Percentiles rank a stretch among this genome's conserved stretches.
phyloP scores from a whole-genome alignment of 768 basidiomycete species.

The Lactarius hatsudake region DNA sequence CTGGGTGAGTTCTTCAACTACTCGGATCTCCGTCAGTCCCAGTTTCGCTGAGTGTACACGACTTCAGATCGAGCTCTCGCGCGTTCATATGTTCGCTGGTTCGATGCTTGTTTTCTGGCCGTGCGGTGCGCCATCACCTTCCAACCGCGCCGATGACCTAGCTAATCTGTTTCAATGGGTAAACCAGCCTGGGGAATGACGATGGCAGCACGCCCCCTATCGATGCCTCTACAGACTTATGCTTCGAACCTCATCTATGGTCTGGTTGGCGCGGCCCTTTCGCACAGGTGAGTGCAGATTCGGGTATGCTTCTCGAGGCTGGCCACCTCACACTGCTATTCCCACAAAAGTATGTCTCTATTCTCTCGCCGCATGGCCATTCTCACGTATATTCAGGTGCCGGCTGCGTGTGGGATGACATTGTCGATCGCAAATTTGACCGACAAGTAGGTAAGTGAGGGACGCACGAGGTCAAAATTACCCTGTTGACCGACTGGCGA shows the following conservation, averaged over 20 bases:
- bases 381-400: not conserved
- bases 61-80: slow-evolving; percentile 19
- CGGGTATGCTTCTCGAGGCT: not conserved
- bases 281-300: not conserved
- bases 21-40: not conserved
- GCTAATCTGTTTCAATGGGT: not conserved
- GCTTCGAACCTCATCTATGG: slow-evolving; percentile 6
- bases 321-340: not conserved
- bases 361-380: not conserved
- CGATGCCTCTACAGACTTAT: slow-evolving; percentile 15
- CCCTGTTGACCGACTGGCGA: not conserved
- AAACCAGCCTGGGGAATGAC: slow-evolving; percentile 27
- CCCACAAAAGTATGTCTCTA: not conserved
- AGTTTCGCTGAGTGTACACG: not conserved
- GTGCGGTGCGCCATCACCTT: slow-evolving; percentile 11
- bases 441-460: slow-evolving; percentile 22
- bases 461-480: not conserved
- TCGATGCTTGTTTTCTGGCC: slow-evolving; percentile 30
- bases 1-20: not conserved
- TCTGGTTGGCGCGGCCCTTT: slow-evolving; percentile 7
- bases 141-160: no score
- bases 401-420: slow-evolving; percentile 23
- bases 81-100: slow-evolving; percentile 31
- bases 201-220: slow-evolving; percentile 27
- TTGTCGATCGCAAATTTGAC: slow-evolving; percentile 22